phyloP scores from a whole-genome alignment of 2,329 filamentous ascomycete species.

The Penicillium polonicum region DNA sequence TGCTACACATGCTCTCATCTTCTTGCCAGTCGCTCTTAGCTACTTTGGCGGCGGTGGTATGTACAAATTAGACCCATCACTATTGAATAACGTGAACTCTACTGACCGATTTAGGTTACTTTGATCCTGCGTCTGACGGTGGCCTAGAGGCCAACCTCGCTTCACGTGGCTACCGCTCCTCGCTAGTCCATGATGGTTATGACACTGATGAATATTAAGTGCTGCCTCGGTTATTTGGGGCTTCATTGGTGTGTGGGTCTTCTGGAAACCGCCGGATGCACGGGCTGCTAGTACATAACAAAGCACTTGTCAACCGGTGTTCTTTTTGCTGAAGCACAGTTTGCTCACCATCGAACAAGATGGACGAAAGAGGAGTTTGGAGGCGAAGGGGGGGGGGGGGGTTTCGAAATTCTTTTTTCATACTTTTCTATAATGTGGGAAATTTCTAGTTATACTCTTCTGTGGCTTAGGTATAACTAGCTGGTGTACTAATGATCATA shows the following conservation, averaged over 20 bases:
- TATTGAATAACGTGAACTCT: slow-evolving; percentile 1
- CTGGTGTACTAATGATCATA: background rate
- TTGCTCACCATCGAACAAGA: background rate
- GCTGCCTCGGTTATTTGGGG: slow-evolving; percentile 6
- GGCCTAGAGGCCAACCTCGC: slow-evolving; percentile 87
- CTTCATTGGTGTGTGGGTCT: slow-evolving; percentile 6
- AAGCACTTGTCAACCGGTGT: background rate
- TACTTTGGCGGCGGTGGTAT: slow-evolving; percentile 75
- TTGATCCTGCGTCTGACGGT: slow-evolving; percentile 82
- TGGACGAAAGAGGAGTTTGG: background rate
- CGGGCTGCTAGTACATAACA: background rate
- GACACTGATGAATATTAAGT: slow-evolving; percentile 66
- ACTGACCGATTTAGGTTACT: slow-evolving; percentile 60
- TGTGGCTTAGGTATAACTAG: background rate
- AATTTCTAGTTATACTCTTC: background rate
- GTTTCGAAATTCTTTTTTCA: rapidly evolving
- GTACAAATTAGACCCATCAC: slow-evolving; percentile 21
- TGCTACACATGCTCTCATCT: slow-evolving; percentile 82
- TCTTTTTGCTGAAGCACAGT: background rate
- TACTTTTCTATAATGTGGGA: background rate
- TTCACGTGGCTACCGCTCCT: slow-evolving; percentile 71
- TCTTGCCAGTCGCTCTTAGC: slow-evolving; percentile 85
- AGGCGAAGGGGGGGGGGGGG: too few relatives aligned
- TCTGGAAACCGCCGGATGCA: slow-evolving; percentile 1
- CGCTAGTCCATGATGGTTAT: slow-evolving; percentile 71